Conservation (phyloP, 2,329 filamentous ascomycete genomes). For the Achaetomium macrosporum region DNA sequence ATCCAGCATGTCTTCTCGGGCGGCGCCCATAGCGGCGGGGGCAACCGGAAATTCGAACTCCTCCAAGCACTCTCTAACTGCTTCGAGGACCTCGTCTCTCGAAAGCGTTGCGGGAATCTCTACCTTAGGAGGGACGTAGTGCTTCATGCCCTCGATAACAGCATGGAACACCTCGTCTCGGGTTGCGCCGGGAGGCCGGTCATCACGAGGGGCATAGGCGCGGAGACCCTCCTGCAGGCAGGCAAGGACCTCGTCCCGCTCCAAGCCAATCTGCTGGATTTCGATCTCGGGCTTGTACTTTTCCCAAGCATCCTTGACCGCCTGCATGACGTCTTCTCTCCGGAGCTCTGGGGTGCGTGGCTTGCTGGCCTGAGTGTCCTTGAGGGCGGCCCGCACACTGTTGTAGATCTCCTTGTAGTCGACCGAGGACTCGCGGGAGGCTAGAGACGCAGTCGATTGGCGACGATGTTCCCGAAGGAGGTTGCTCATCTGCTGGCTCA, state of each 20-base stretch:
- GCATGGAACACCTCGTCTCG: slow-evolving; percentile 81
- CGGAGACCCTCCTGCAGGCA: slow-evolving; percentile 82
- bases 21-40: slow-evolving; percentile 46
- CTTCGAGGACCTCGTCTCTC: slow-evolving; percentile 75
- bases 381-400: slow-evolving; percentile 69
- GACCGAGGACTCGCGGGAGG: slow-evolving; percentile 54
- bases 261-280: slow-evolving; percentile 81
- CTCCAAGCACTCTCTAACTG: slow-evolving; percentile 80
- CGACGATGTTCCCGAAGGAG: slow-evolving; percentile 70
- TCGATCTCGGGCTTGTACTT: slow-evolving; percentile 92
- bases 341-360: slow-evolving; percentile 49
- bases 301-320: slow-evolving; percentile 87
- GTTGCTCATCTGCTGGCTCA: slow-evolving; percentile 78
- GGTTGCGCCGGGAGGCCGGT: slow-evolving; percentile 55
- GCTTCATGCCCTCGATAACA: slow-evolving; percentile 77
- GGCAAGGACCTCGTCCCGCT: slow-evolving; percentile 81
- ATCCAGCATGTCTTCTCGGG: slow-evolving; percentile 56
- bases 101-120: slow-evolving; percentile 65
- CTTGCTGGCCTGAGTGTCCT: slow-evolving; percentile 51
- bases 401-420: slow-evolving; percentile 84
- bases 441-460: slow-evolving; percentile 57
- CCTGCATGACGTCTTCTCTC: slow-evolving; percentile 78
- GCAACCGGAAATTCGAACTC: slow-evolving; percentile 71
- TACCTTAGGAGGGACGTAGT: slow-evolving; percentile 69
- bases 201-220: slow-evolving; percentile 57